Base-by-base conservation (phyloP, 805 yeast genomes). In the Pichia paraexigua region DNA sequence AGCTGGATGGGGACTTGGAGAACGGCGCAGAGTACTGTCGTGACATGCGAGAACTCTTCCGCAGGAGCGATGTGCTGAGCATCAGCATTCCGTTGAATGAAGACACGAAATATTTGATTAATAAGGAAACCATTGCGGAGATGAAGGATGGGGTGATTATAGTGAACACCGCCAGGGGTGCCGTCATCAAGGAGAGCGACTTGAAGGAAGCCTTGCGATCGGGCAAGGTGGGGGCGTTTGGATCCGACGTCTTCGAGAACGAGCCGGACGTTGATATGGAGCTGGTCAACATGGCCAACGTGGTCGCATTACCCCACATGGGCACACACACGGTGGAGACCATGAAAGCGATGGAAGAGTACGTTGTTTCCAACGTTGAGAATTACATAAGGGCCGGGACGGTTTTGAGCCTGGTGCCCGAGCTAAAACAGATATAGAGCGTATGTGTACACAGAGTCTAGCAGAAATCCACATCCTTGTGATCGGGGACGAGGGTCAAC, bases 91-190 rank as follows among this genome's bases (percentile, higher is more conserved):
- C 97, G 41, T 76, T 88, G 65, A 89, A 86, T 66, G 61, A 77
- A 18, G 63, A 77, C 40, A 90, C 97, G 1, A 78, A 71, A 53
- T 95, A 90, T 64, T 71, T 81, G 45, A 74, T 90, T 63, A 76
- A 84, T 67, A 75, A 71, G 45, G 82, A 75, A 13, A 71, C 82
- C 2, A 75, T 90, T 50, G 62, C 68, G 24, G 78, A 83, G 66
- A 82, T 86, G 87, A 90, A 90, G 67, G 79, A 80, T 52, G 94
- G 90, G 41, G 90, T 83, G 35, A 80, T 86, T 17, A 69, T 83
- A 27, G 82, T 88, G 41, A 90, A 90, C 69, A 88, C 95, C 13
- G 94, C 96, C 7, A 78, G 97, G 62, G 97, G 97, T 20, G 85
- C 92, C 3, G 81, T 90, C 42, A 77, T 85, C 57, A 85, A 86